phyloP scores from a whole-genome alignment of 2,329 filamentous ascomycete genomes.

The Alternaria panax region DNA sequence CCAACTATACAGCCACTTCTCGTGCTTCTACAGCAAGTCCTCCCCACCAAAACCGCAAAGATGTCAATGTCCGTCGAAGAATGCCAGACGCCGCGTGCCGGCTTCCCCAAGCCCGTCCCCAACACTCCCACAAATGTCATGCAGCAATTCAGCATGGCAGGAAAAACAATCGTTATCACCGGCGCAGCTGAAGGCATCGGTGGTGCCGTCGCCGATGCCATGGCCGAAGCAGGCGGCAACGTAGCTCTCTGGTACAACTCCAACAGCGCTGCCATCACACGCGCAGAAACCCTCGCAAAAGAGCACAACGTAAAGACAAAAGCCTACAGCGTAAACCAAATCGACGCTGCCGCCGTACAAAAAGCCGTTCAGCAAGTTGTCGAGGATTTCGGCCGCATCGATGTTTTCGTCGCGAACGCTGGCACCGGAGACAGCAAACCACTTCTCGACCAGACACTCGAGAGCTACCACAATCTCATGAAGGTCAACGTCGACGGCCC shows the following conservation, averaged over 20 bases:
- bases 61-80: constrained; percentile 49
- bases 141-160: constrained; percentile 45
- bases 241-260: constrained; percentile 56
- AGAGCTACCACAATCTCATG: constrained; percentile 68
- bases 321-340: constrained; percentile 68
- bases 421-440: constrained; percentile 65
- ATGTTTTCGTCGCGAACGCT: constrained; percentile 72
- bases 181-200: constrained; percentile 66
- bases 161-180: constrained; percentile 53
- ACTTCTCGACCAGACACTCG: constrained; percentile 63
- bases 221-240: constrained; percentile 53
- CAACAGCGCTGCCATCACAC: constrained; percentile 65
- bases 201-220: constrained; percentile 44
- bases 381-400: constrained; percentile 72
- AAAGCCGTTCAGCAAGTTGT: constrained; percentile 66
- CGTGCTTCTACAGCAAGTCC: not conserved
- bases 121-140: constrained; percentile 40
- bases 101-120: constrained; percentile 38
- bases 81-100: constrained; percentile 31
- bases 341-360: constrained; percentile 61
- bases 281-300: constrained; percentile 63
- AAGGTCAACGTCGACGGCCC: constrained; percentile 75
- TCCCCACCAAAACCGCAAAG: constrained; percentile 16
- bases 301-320: constrained; percentile 67
- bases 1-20: not conserved